These are phyloP conservation scores for Setaria italica DNA, from an alignment of 202 grass and related monocot species.

Conservation along the genomic window DNA sequence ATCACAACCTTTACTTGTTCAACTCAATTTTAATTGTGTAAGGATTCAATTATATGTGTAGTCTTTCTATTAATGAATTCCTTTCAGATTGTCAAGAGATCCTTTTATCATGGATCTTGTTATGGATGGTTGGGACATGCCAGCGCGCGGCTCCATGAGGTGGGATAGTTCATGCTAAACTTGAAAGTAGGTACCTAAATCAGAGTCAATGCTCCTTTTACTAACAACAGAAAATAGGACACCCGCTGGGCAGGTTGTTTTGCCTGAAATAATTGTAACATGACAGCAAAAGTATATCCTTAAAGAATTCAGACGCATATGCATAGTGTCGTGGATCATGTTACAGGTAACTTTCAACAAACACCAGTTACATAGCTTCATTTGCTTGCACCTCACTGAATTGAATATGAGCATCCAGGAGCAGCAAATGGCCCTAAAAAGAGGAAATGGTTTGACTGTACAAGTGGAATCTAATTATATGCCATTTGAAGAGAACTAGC, in stretches of 20 bases:
- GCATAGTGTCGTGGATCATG: too few relatives aligned
- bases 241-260: neutral
- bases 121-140: constrained; percentile 3
- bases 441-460: too few relatives aligned
- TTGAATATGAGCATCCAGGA: too few relatives aligned
- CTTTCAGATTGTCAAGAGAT: neutral
- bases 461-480: too few relatives aligned
- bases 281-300: neutral
- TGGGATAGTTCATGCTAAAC: constrained; percentile 7
- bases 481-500: too few relatives aligned
- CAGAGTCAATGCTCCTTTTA: neutral
- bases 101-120: neutral
- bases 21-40: neutral
- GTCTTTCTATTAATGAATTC: neutral
- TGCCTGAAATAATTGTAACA: neutral
- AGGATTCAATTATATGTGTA: neutral
- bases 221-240: neutral
- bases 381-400: too few relatives aligned
- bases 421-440: too few relatives aligned
- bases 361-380: too few relatives aligned
- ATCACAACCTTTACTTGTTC: neutral
- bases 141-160: constrained; percentile 7
- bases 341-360: neutral
- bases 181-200: constrained; percentile 18
- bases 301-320: constrained; percentile 3